Base-by-base conservation (phyloP, 768 basidiomycete species). In the Pulveroboletus frians region DNA sequence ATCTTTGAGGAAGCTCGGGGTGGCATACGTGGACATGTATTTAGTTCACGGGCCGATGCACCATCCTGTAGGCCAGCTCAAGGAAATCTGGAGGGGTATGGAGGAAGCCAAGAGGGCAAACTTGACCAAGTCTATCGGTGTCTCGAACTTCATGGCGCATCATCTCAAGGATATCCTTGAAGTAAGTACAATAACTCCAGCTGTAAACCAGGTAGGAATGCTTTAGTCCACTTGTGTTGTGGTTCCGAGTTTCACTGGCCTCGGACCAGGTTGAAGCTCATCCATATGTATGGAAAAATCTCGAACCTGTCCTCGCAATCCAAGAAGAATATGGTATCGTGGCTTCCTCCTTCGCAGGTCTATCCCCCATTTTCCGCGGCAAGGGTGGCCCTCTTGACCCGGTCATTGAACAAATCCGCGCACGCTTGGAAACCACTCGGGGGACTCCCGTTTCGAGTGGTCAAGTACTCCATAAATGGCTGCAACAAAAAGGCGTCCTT, bases 11-110 rank as follows among this genome's bases (percentile, higher is more conserved):
- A 77, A 76, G 58, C 69, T 87, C 5, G 66, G 73, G 11, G 64
- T 81, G 45, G 71, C 78, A 47, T 75, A 74, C 38, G 79, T 86
- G 11, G 83, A 86, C 59, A 62, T 85, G 47, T 86, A 79, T 65
- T 67, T 87, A 49, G 71, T 89, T 45, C 86, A 88, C 57, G 59
- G 56, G 38, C 69, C 80, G 4, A 56, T 49, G 5, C 50, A 63
- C 3, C 67, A 72, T 39, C 23, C 23, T 26, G 65, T 56, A 34
- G 76, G 74, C 18, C 74, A 65, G 45, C 64, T 84, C 45, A 69
- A 70, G 48, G 72, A 78, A 21, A 61, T 77, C 43, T 86, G 85
- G 84, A 72, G 71, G 40, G 77, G 69, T 5, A 76, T 87, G 76
- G 83, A 85, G 57, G 76, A 74, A 35, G 67, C 79, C 32, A 71